Conservation (phyloP, 2,329 filamentous ascomycete species). For the Incumbomyces lentus region DNA sequence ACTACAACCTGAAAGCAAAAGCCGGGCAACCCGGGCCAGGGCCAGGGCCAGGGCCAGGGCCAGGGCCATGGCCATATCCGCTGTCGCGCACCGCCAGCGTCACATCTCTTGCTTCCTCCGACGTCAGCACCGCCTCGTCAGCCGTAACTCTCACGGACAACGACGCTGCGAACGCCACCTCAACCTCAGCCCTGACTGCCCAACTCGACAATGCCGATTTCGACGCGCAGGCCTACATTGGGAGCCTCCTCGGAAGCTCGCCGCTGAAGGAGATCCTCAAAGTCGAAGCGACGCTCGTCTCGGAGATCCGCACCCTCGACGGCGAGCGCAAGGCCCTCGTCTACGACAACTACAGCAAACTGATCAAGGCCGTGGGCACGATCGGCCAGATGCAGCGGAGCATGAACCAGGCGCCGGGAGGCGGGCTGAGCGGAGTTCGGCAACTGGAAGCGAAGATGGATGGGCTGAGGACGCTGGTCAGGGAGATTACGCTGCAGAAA, state of each 20-base stretch:
- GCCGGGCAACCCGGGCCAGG: constrained; percentile 11
- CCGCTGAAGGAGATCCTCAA: constrained; percentile 34
- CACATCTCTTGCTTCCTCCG: constrained; percentile 23
- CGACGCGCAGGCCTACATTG: constrained; percentile 51
- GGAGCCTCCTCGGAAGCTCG: constrained; percentile 32
- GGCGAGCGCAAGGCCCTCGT: constrained; percentile 95
- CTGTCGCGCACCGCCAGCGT: constrained; percentile 23
- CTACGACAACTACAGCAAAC: constrained; percentile 96
- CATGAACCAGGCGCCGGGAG: constrained; percentile 30
- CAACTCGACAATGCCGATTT: constrained; percentile 66
- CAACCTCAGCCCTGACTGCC: constrained; percentile 33
- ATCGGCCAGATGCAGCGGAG: constrained; percentile 59
- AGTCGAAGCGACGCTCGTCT: constrained; percentile 36
- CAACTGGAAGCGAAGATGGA: constrained; percentile 19
- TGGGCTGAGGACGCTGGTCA: constrained; percentile 36
- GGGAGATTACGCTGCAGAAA: constrained; percentile 30
- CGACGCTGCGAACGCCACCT: constrained; percentile 30
- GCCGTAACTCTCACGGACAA: constrained; percentile 32
- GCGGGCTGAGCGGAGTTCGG: constrained; percentile 15
- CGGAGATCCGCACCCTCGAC: constrained; percentile 78
- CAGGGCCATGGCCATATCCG: constrained; percentile 14
- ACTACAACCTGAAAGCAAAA: constrained; percentile 69
- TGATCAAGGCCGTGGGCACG: constrained; percentile 93
- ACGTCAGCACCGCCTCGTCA: constrained; percentile 28
- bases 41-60: constrained; percentile 14